Evolutionary conservation across 176 grass and related monocot species (phyloP).

Genomic region (Oryza rufipogon): DNA sequence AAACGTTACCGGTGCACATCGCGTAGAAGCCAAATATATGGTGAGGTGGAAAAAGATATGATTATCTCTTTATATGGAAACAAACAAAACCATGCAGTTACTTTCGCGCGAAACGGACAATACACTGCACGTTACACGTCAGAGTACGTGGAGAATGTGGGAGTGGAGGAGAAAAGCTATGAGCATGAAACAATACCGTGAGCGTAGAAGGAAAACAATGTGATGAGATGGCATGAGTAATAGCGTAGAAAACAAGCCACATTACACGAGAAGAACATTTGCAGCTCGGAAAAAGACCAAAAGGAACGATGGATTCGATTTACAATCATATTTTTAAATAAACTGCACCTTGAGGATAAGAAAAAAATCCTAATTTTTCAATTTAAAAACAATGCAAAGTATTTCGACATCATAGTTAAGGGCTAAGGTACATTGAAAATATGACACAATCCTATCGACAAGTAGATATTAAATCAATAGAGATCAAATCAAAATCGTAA

Average conservation of each 20-base stretch:
- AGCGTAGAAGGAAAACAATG: too few relatives aligned
- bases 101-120: not conserved
- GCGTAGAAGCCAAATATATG: not conserved
- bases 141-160: not conserved
- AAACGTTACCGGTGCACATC: not conserved
- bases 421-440: not conserved
- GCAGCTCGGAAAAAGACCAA: not conserved
- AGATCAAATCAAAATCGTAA: not conserved
- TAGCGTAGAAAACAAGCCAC: not conserved
- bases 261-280: not conserved
- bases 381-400: too few relatives aligned
- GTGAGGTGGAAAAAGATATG: not conserved
- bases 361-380: too few relatives aligned
- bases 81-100: not conserved
- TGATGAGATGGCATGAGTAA: not conserved
- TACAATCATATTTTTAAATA: not conserved
- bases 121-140: rapidly evolving
- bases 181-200: not conserved
- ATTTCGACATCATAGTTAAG: too few relatives aligned
- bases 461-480: too few relatives aligned
- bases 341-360: not conserved
- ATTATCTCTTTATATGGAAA: not conserved
- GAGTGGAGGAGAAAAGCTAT: not conserved
- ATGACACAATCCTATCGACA: not conserved
- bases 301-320: not conserved